Conservation (phyloP, 352 stramenopile species). For the Phytophthora nicotianae region DNA sequence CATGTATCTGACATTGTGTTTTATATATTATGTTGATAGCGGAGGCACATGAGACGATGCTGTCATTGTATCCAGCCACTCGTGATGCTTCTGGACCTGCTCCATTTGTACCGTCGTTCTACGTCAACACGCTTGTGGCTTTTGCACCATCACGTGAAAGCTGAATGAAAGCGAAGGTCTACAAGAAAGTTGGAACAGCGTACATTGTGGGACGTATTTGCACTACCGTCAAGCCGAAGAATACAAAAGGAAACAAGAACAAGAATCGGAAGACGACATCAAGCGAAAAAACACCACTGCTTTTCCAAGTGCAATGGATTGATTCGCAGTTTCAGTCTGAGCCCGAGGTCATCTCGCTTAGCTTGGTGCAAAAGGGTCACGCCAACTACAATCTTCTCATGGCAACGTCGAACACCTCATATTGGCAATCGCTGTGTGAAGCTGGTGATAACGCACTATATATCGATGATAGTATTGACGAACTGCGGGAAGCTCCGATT, state of each 20-base stretch:
- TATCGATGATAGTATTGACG: background rate
- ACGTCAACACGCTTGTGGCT: conserved; percentile 2
- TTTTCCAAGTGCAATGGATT: background rate
- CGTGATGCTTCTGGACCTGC: background rate
- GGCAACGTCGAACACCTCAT: background rate
- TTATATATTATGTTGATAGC: conserved; percentile 1
- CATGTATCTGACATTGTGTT: background rate
- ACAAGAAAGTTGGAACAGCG: background rate
- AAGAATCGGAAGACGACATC: background rate
- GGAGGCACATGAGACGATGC: background rate
- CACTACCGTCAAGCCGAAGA: background rate
- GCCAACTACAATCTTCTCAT: conserved; percentile 1
- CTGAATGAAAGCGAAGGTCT: background rate
- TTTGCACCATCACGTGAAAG: conserved; percentile 2
- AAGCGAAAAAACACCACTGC: background rate
- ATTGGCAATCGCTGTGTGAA: background rate
- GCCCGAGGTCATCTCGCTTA: background rate
- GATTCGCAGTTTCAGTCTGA: background rate
- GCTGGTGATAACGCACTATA: background rate
- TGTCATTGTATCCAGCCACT: background rate
- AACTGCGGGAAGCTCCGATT: background rate
- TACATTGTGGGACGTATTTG: background rate
- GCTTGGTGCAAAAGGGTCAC: background rate
- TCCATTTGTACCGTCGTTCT: background rate
- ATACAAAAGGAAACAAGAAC: background rate